Conservation (phyloP, 1,284 basidiomycete genomes). For the Exsudoporus floridanus region DNA sequence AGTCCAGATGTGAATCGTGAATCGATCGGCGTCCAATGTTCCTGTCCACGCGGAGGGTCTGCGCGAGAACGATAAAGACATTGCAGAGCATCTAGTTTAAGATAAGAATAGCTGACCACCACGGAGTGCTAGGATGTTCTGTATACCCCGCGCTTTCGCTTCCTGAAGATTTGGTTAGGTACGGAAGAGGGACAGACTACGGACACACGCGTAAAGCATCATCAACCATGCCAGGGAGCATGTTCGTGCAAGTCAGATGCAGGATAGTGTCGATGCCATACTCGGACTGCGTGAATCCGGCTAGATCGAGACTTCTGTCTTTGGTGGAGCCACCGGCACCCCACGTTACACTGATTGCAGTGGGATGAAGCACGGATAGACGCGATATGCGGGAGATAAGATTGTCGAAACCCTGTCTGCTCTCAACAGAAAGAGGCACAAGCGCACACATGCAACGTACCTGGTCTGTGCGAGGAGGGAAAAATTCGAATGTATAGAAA, state of each 20-base stretch:
- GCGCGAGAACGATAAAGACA: background rate
- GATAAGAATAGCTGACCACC: slow-evolving; percentile 56
- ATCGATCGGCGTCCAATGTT: slow-evolving; percentile 89
- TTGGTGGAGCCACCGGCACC: slow-evolving; percentile 95
- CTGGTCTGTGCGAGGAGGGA: slow-evolving; percentile 91
- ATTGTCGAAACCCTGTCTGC: slow-evolving; percentile 77
- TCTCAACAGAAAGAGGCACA: slow-evolving; percentile 16
- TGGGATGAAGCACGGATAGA: slow-evolving; percentile 65
- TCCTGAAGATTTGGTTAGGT: slow-evolving; percentile 47
- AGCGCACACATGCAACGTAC: slow-evolving; percentile 33
- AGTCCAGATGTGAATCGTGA: slow-evolving; percentile 83
- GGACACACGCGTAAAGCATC: slow-evolving; percentile 70
- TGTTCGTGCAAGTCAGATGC: slow-evolving; percentile 98
- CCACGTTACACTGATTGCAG: slow-evolving; percentile 92
- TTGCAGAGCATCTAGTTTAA: background rate
- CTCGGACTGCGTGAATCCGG: slow-evolving; percentile 66
- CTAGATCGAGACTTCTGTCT: slow-evolving; percentile 85
- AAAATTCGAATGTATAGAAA: slow-evolving; percentile 93
- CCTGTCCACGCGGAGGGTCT: slow-evolving; percentile 92
- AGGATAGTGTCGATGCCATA: slow-evolving; percentile 82
- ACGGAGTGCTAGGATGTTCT: slow-evolving; percentile 89
- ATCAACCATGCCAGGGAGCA: slow-evolving; percentile 87
- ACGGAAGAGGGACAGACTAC: background rate
- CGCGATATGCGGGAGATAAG: slow-evolving; percentile 79
- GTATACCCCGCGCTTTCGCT: slow-evolving; percentile 81